These are phyloP conservation scores for Populus hybrid DNA, from an alignment of 441 rosid genomes.

Conservation along the genomic window DNA sequence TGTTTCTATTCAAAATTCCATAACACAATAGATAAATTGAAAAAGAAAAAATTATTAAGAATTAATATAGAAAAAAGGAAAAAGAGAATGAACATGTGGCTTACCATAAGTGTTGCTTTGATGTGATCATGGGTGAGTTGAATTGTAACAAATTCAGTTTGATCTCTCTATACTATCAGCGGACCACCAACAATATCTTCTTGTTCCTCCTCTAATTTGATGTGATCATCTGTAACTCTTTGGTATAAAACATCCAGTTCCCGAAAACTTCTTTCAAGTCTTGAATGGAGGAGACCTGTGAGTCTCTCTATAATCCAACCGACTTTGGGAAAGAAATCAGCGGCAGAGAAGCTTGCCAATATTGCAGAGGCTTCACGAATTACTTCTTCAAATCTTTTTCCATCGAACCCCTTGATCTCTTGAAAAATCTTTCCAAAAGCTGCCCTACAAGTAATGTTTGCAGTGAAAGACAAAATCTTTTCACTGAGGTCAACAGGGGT, in stretches of 20 bases:
- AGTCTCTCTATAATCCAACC: conserved; percentile 49
- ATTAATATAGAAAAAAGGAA: too few species aligned
- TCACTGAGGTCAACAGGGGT: conserved; percentile 34
- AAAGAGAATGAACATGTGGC: not conserved
- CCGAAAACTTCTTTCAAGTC: conserved; percentile 25
- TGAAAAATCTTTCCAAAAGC: conserved; percentile 41
- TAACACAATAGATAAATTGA: too few species aligned
- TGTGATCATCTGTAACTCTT: conserved; percentile 44
- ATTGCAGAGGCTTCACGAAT: conserved; percentile 29
- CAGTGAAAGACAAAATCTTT: conserved; percentile 24
- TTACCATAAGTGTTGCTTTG: conserved; percentile 44
- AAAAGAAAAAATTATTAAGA: too few species aligned
- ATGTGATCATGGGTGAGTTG: conserved; percentile 32
- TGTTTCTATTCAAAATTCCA: too few species aligned
- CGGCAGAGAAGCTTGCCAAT: conserved; percentile 34
- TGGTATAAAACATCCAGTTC: conserved; percentile 33
- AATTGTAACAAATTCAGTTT: conserved; percentile 23
- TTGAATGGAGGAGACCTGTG: conserved; percentile 28
- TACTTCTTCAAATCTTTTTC: conserved; percentile 28
- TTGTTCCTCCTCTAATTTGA: conserved; percentile 24
- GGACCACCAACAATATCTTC: conserved; percentile 49
- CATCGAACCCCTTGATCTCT: conserved; percentile 27
- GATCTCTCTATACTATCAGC: conserved; percentile 30
- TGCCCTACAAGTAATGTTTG: conserved; percentile 31
- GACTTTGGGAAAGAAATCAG: conserved; percentile 39